Evolutionary conservation across 257 asterid species (phyloP).

Genomic region (Leonotis leonurus): DNA sequence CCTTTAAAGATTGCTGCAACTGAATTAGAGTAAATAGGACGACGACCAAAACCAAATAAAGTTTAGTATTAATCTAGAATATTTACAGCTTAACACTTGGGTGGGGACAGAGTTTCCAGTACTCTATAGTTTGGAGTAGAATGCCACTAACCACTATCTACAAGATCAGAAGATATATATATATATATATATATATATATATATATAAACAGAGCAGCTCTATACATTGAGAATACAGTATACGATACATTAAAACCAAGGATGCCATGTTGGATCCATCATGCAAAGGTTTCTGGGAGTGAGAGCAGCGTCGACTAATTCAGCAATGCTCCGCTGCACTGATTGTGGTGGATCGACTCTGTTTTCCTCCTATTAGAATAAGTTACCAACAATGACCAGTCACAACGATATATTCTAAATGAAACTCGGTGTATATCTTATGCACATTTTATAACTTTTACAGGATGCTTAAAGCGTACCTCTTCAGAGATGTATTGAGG

Average conservation of each 20-base stretch:
- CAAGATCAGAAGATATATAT: neutral
- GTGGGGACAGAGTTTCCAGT: neutral
- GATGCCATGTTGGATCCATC: constrained; percentile 99
- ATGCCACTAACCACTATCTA: neutral
- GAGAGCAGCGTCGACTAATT: constrained; percentile 89
- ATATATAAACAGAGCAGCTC: neutral
- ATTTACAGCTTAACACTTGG: constrained; percentile 7
- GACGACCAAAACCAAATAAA: neutral
- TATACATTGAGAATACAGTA: constrained; percentile 1
- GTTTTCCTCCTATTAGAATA: constrained; percentile 60
- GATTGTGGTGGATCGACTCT: constrained; percentile 90
- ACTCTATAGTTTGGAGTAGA: neutral
- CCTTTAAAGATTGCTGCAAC: no score
- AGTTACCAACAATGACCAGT: neutral
- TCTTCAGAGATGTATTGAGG: constrained; percentile 89
- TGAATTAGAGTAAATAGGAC: no score
- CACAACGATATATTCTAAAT: neutral
- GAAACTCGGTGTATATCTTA: neutral
- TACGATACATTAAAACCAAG: constrained; percentile 58
- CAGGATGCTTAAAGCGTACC: constrained; percentile 33
- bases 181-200: neutral
- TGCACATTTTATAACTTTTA: neutral
- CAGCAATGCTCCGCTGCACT: constrained; percentile 93
- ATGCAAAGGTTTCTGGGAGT: constrained; percentile 91
- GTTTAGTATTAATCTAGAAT: neutral